Conservation (phyloP, 148 eudicot species). For the Vaccinium myrtillus region DNA sequence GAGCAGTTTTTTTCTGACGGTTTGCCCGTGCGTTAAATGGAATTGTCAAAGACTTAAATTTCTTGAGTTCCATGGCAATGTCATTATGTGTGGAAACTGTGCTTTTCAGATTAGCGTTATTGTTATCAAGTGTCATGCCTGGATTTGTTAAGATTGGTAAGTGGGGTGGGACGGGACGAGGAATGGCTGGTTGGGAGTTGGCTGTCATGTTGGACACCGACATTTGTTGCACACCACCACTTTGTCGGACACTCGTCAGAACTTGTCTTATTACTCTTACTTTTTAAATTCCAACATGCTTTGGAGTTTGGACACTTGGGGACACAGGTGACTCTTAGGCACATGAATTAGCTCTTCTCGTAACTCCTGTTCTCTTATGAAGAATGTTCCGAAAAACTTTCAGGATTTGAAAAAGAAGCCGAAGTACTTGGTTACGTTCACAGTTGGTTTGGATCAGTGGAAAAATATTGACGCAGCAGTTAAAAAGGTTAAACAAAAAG, state of each 20-base stretch:
- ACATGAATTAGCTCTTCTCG: background rate
- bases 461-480: slow-evolving; percentile 69
- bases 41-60: background rate
- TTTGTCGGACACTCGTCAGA: background rate
- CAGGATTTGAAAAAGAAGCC: slow-evolving; percentile 84
- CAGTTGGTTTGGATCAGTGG: slow-evolving; percentile 77
- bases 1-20: background rate
- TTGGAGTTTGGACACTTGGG: background rate
- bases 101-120: slow-evolving; percentile 3
- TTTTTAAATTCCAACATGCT: background rate
- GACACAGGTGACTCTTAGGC: background rate
- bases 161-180: too few species aligned
- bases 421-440: slow-evolving; percentile 87
- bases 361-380: slow-evolving; percentile 11
- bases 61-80: too few species aligned
- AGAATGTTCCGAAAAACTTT: slow-evolving; percentile 16
- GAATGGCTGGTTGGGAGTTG: background rate
- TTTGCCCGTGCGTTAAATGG: background rate
- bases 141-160: slow-evolving; percentile 2
- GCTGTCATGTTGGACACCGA: background rate
- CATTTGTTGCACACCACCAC: background rate
- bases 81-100: background rate
- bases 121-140: background rate
- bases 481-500: slow-evolving; percentile 52
- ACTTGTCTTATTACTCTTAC: background rate